Base-by-base conservation (phyloP, 371 early-diverging fungal genomes). In the Actinomucor elegans region DNA sequence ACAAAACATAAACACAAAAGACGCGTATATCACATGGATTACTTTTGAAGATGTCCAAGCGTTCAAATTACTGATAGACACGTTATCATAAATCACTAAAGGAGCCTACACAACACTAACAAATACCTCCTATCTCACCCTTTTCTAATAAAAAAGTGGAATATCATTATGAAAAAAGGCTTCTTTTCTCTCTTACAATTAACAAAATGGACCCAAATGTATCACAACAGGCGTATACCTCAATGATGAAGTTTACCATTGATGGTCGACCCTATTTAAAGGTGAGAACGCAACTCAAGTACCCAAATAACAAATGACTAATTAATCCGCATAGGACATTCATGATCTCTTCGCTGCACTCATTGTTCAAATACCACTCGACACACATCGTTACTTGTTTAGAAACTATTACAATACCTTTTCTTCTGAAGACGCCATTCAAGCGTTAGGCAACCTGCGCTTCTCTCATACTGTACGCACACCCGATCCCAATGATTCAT, bases 321-420 rank as follows among this genome's bases (percentile, higher is more conserved):
- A 49, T 29, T 26, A 41, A 29, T 15, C 23, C 38, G 40, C 29
- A 2, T 63, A 86, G 86, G 81, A 78, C 57, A 80, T 84, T 14
- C 82, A 84, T 55, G 84, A 86, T 59, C 47, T 86, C 17, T 86
- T 83, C 58, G 71, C 82, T 31, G 81, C 86, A 7, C 55, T 86
- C 37, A 79, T 86, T 61, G 70, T 84, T 10, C 81, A 85, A 33
- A 66, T 79, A 31, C 79, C 78, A 9, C 58, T 84, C 23, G 74
- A 73, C 46, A 77, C 76, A 17, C 83, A 78, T 53, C 73, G 82
- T 32, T 75, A 73, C 32, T 43, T 83, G 15, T 84, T 83, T 59
- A 66, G 74, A 42, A 81, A 55, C 55, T 84, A 86, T 37, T 68
- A 79, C 9, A 81, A 78, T 40, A 79, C 80, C 24, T 86, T 86